A percentile compares a stretch with the other conserved stretches of the same genome.
These are phyloP conservation scores for Neurospora sp. DNA, from an alignment of 495 filamentous ascomycete species.

Conservation along the genomic window DNA sequence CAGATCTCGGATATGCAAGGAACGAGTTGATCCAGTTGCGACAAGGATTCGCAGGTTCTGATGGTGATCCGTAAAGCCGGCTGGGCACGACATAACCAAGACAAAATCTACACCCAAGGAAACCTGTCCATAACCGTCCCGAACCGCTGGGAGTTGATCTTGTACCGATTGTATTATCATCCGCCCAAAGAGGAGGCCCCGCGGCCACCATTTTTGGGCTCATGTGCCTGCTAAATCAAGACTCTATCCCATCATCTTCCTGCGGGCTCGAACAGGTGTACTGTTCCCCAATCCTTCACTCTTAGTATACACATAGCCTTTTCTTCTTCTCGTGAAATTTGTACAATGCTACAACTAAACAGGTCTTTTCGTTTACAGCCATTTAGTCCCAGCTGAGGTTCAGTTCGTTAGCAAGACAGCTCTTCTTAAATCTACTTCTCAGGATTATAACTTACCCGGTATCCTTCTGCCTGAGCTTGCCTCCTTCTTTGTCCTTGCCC, in stretches of 20 bases:
- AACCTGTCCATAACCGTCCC: neutral
- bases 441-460: conserved; percentile 14
- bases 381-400: neutral
- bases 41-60: neutral
- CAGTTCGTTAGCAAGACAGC: neutral
- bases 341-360: neutral
- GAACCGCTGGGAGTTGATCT: neutral
- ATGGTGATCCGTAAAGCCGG: neutral
- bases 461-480: conserved; percentile 24
- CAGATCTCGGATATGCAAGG: neutral
- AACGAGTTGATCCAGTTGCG: neutral
- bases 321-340: neutral
- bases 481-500: conserved; percentile 72
- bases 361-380: neutral
- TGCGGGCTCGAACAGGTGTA: neutral
- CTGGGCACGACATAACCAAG: neutral
- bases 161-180: neutral
- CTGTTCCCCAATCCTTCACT: neutral
- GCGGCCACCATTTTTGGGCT: neutral
- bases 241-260: neutral
- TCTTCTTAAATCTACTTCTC: neutral
- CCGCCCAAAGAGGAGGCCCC: neutral
- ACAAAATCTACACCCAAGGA: neutral
- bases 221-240: neutral
- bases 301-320: neutral